These are phyloP conservation scores for Lasiodiplodia citricola DNA, from an alignment of 2,329 filamentous ascomycete species.

Conservation along the genomic window DNA sequence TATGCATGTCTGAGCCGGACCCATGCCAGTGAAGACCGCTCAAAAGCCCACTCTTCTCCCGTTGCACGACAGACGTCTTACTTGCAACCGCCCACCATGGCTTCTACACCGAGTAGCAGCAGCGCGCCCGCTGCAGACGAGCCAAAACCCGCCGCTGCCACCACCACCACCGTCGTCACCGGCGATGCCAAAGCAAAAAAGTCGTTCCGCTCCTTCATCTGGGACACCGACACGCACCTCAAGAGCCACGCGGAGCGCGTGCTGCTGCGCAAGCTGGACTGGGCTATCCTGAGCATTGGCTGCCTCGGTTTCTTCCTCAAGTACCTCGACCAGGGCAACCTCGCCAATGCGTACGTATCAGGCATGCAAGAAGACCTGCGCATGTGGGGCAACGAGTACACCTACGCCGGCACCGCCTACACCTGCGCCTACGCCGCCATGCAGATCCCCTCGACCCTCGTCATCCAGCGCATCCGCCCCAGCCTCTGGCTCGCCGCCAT, in stretches of 20 bases:
- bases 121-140: neutral
- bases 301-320: slow-evolving; percentile 25
- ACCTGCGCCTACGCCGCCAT: slow-evolving; percentile 33
- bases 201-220: slow-evolving; percentile 28
- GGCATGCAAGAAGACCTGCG: slow-evolving; percentile 27
- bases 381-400: slow-evolving; percentile 17
- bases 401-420: slow-evolving; percentile 22
- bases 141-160: neutral
- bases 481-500: neutral
- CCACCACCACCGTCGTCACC: neutral
- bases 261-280: slow-evolving; percentile 31
- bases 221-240: slow-evolving; percentile 30
- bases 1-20: neutral
- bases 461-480: slow-evolving; percentile 9
- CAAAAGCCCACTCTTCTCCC: neutral
- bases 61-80: neutral
- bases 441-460: neutral
- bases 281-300: slow-evolving; percentile 26
- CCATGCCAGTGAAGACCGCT: neutral
- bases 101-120: neutral
- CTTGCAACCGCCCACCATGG: neutral
- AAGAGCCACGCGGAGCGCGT: slow-evolving; percentile 23
- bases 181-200: neutral
- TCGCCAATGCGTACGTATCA: slow-evolving; percentile 12
- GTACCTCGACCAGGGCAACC: slow-evolving; percentile 15